These are phyloP conservation scores for Linum usitatissimum DNA, from an alignment of 345 rosid genomes.

Conservation along the genomic window DNA sequence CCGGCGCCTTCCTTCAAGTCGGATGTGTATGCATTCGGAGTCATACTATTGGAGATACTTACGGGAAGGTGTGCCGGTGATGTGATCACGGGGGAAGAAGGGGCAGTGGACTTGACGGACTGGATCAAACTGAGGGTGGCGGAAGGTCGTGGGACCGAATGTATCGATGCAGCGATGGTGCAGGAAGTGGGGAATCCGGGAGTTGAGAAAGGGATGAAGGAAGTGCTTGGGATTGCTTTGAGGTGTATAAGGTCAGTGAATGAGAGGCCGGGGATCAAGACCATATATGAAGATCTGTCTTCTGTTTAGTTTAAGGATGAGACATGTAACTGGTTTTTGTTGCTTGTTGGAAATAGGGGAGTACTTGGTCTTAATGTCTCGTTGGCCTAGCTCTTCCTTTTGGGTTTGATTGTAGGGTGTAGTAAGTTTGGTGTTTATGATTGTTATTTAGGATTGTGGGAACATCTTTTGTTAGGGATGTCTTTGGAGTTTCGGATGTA, in stretches of 20 bases:
- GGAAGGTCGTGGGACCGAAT: conserved; percentile 59
- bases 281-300: conserved; percentile 93
- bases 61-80: conserved; percentile 94
- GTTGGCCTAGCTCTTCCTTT: too few species aligned
- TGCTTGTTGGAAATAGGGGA: not conserved
- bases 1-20: conserved; percentile 90
- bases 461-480: not conserved
- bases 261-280: conserved; percentile 93
- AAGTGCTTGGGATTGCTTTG: conserved; percentile 78
- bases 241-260: conserved; percentile 70
- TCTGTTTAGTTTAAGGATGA: conserved; percentile 38
- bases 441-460: not conserved
- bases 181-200: conserved; percentile 43
- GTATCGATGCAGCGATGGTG: conserved; percentile 55
- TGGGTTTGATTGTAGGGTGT: too few species aligned
- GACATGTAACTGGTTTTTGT: too few species aligned
- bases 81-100: conserved; percentile 69
- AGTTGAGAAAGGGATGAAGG: conserved; percentile 80
- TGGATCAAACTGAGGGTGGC: conserved; percentile 63
- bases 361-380: too few species aligned
- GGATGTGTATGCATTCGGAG: conserved; percentile 92
- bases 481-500: too few species aligned
- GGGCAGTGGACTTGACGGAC: conserved; percentile 69
- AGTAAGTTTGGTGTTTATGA: not conserved
- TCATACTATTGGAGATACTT: conserved; percentile 63